phyloP scores from a whole-genome alignment of 164 flowering plant genomes.

The Warburgia ugandensis region DNA sequence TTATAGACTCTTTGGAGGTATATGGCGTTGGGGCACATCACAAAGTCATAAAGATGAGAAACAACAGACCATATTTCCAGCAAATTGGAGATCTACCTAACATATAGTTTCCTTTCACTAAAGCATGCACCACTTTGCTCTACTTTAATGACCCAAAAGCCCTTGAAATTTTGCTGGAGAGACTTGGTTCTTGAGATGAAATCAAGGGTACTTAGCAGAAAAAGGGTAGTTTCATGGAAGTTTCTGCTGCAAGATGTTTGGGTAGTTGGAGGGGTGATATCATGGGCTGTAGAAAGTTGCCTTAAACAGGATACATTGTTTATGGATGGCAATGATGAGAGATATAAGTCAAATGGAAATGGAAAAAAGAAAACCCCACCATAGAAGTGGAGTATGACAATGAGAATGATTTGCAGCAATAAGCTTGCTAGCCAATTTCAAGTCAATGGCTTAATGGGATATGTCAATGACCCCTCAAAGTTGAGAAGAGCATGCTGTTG shows the following conservation, averaged over 20 bases:
- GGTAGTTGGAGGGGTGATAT: constrained; percentile 1
- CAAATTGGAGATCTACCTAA: constrained; percentile 4
- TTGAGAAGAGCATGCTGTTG: no score
- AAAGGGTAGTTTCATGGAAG: no score
- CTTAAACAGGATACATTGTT: neutral
- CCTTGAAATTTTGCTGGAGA: no score
- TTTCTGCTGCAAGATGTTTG: no score
- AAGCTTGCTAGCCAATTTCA: neutral
- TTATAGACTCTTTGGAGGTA: neutral
- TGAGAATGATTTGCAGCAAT: neutral
- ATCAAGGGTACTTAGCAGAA: no score
- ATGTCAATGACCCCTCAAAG: no score
- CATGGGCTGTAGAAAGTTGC: constrained; percentile 7
- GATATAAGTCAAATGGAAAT: neutral
- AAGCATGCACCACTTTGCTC: neutral
- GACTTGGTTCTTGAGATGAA: no score
- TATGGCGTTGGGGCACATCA: neutral
- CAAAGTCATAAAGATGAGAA: neutral
- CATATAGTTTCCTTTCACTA: neutral
- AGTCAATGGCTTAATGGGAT: constrained; percentile 7
- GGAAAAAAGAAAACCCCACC: constrained; percentile 3
- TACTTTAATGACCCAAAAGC: no score
- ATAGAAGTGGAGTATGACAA: constrained; percentile 6
- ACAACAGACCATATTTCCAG: neutral
- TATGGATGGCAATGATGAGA: no score